phyloP scores from a whole-genome alignment of 1,139 yeast species.

The Yamadazyma oceani region DNA sequence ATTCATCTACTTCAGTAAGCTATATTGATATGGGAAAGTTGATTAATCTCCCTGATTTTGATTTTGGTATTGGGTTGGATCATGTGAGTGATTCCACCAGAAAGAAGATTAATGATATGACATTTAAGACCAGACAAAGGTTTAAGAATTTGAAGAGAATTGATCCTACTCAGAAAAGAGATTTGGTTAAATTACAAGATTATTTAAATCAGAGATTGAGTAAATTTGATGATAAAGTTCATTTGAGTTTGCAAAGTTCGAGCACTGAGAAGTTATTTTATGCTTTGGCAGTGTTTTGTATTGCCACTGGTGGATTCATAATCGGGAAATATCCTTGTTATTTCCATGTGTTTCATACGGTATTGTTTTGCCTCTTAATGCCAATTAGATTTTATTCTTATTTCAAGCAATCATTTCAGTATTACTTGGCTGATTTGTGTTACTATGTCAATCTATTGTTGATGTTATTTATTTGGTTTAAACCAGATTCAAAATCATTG shows the following conservation, averaged over 20 bases:
- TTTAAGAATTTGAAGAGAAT: constrained; percentile 24
- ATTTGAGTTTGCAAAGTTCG: constrained; percentile 50
- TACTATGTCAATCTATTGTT: constrained; percentile 81
- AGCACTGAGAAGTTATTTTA: constrained; percentile 81
- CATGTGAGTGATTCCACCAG: constrained; percentile 38
- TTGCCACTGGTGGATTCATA: constrained; percentile 71
- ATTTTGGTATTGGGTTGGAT: constrained; percentile 43
- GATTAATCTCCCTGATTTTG: constrained; percentile 42
- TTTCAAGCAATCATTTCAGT: constrained; percentile 76
- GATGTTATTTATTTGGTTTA: constrained; percentile 74
- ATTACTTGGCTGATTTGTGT: constrained; percentile 89
- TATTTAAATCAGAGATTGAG: constrained; percentile 42
- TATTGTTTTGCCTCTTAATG: constrained; percentile 60
- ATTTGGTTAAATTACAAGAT: constrained; percentile 33
- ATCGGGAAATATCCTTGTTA: constrained; percentile 77
- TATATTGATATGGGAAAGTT: constrained; percentile 40
- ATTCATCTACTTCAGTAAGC: constrained; percentile 35
- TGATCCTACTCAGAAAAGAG: constrained; percentile 21
- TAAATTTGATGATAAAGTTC: constrained; percentile 58
- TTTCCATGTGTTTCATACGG: constrained; percentile 76
- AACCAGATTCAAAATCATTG: constrained; percentile 69
- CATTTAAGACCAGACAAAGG: constrained; percentile 33
- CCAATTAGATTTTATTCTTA: constrained; percentile 86
- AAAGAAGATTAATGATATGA: constrained; percentile 38
- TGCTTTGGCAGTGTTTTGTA: constrained; percentile 65